A percentile compares a stretch with the other conserved stretches of the same genome.
Evolutionary conservation across 108 stramenopile genomes (phyloP).

Genomic region (Nitzschia sp.): DNA sequence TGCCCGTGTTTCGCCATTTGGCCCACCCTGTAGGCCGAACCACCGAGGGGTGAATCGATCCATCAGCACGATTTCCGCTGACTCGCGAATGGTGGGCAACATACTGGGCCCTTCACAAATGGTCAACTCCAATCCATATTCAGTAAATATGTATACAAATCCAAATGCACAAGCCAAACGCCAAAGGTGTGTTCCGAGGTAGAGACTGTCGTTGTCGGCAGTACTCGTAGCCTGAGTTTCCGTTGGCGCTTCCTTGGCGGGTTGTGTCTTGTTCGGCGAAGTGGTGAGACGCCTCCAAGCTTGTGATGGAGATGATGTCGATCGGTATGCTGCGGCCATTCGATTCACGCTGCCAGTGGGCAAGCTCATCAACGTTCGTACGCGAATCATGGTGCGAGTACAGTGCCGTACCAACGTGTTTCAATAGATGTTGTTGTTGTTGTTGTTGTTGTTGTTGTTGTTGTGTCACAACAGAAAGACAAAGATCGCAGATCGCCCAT

Average conservation of each 20-base stretch:
- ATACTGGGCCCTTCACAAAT: conserved; percentile 90
- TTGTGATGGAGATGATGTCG: not conserved
- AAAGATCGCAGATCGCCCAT: too few species aligned
- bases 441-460: too few species aligned
- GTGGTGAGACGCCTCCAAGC: too few species aligned
- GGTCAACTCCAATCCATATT: conserved; percentile 75
- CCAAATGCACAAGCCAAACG: conserved; percentile 44
- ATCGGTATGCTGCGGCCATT: too few species aligned
- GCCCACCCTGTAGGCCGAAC: conserved; percentile 59
- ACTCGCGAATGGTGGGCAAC: conserved; percentile 80
- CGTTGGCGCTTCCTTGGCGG: too few species aligned
- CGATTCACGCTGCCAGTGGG: too few species aligned
- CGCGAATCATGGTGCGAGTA: too few species aligned
- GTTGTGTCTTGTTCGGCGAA: too few species aligned
- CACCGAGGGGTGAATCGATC: conserved; percentile 71
- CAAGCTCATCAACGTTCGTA: too few species aligned
- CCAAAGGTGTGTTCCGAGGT: conserved; percentile 13
- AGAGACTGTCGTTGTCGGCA: not conserved
- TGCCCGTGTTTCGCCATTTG: conserved; percentile 31
- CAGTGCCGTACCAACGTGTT: too few species aligned
- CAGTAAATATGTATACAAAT: conserved; percentile 60
- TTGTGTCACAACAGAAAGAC: too few species aligned
- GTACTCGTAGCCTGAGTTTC: not conserved
- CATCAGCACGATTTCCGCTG: conserved; percentile 71
- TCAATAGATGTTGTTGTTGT: too few species aligned